These are phyloP conservation scores for Geranium brycei DNA, from an alignment of 345 rosid species.

Conservation along the genomic window DNA sequence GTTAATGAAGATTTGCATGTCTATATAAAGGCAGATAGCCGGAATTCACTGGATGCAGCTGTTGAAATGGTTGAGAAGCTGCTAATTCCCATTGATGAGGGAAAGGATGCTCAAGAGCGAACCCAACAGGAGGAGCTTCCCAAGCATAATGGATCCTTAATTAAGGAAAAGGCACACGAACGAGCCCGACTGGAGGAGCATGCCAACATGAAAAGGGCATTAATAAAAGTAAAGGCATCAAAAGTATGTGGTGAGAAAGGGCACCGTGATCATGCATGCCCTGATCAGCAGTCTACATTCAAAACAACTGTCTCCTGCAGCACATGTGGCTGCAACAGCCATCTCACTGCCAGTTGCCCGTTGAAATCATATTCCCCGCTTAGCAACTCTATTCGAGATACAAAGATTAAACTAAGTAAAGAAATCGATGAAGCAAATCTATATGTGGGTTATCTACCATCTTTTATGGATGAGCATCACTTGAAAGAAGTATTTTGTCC, in stretches of 20 bases:
- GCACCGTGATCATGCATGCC: conserved; percentile 11
- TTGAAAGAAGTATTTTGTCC: conserved; percentile 11
- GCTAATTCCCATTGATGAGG: conserved; percentile 9
- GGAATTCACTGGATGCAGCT: conserved; percentile 19
- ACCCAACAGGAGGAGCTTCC: conserved; percentile 2
- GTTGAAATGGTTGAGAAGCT: conserved; percentile 19
- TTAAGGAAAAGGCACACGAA: conserved; percentile 7
- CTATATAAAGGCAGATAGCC: conserved; percentile 12
- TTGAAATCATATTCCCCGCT: no score
- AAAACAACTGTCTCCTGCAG: neutral
- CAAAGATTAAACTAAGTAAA: no score
- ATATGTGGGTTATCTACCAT: conserved; percentile 9
- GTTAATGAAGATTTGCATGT: conserved; percentile 20
- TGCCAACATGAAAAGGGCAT: conserved; percentile 5
- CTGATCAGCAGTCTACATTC: conserved; percentile 4
- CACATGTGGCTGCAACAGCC: neutral
- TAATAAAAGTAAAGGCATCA: conserved; percentile 1
- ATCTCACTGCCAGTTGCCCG: neutral
- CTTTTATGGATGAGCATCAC: conserved; percentile 4
- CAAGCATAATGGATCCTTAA: neutral
- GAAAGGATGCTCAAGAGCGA: conserved; percentile 10
- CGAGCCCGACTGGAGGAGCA: conserved; percentile 3
- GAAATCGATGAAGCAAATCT: conserved; percentile 7
- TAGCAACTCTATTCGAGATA: no score
- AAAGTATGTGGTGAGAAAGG: conserved; percentile 11